These are phyloP conservation scores for Juncus effusus DNA, from an alignment of 176 grass and related monocot genomes.

Conservation along the genomic window DNA sequence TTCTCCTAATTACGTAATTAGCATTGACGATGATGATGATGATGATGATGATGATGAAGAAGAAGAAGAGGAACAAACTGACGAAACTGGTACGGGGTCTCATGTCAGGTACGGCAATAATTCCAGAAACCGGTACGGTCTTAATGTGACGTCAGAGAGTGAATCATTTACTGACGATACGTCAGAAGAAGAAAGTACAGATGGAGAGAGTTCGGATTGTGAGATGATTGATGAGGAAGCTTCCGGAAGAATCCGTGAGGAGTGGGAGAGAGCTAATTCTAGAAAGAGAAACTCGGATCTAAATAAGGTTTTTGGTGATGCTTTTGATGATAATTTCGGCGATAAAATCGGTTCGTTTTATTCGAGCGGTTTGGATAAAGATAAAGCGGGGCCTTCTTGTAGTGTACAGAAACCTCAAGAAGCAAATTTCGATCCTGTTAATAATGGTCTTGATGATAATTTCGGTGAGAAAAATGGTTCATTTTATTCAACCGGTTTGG, in stretches of 20 bases:
- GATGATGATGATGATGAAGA: conserved; percentile 10
- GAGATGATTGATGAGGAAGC: conserved; percentile 62
- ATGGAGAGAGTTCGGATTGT: conserved; percentile 51
- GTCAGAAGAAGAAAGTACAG: conserved; percentile 23
- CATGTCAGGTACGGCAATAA: no score
- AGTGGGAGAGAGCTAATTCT: conserved; percentile 74
- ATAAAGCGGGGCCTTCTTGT: conserved; percentile 14
- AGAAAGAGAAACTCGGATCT: conserved; percentile 32
- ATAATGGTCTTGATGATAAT: background rate
- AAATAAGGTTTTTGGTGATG: conserved; percentile 15
- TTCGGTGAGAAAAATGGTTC: conserved; percentile 1
- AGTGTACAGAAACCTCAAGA: conserved; percentile 21
- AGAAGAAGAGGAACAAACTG: conserved; percentile 5
- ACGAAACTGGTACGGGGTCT: background rate
- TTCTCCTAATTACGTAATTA: conserved; percentile 51
- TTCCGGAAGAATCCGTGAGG: conserved; percentile 40
- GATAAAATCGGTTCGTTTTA: conserved; percentile 14
- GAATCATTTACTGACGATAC: conserved; percentile 37
- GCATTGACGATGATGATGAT: conserved; percentile 70
- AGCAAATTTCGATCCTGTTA: conserved; percentile 10
- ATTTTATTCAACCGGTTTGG: background rate
- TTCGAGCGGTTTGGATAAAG: conserved; percentile 19
- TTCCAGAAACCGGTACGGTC: conserved; percentile 35
- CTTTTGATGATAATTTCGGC: conserved; percentile 11
- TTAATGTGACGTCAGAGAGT: conserved; percentile 39